Evolutionary conservation across 257 asterid genomes (phyloP).

Genomic region (Nicotiana tomentosiformis): DNA sequence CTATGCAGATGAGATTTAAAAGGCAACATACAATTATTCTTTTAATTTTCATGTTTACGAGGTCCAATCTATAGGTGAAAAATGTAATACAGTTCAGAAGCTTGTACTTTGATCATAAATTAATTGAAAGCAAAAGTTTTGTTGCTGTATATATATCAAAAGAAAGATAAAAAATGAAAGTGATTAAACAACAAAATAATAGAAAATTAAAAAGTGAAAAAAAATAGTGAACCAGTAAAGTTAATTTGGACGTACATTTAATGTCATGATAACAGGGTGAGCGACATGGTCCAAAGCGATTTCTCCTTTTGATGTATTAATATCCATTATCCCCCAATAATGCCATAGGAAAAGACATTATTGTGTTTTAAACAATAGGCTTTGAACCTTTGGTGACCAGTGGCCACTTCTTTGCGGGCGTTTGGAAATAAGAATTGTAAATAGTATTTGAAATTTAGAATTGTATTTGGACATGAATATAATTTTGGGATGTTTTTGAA

Average conservation of each 20-base stretch:
- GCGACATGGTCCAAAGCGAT: slow-evolving; percentile 5
- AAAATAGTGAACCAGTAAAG: neutral
- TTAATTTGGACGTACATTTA: neutral
- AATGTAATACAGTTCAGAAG: neutral
- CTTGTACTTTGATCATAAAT: neutral
- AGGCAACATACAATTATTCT: no score
- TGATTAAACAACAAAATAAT: no score
- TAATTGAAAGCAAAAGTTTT: no score
- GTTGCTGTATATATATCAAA: no score
- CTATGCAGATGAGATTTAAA: no score
- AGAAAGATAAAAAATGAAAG: no score
- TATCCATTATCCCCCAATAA: slow-evolving; percentile 32
- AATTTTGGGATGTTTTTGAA: no score
- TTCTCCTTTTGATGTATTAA: slow-evolving; percentile 8
- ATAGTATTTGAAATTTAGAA: no score
- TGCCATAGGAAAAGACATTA: slow-evolving; percentile 26
- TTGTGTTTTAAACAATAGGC: slow-evolving; percentile 14
- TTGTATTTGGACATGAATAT: no score
- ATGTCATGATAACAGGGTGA: slow-evolving; percentile 18
- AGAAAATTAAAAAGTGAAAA: neutral
- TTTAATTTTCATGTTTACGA: no score
- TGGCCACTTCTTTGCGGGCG: neutral
- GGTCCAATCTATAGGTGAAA: neutral
- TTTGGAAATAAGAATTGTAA: no score
- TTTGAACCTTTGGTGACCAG: slow-evolving; percentile 18